Percentiles rank a stretch among this genome's conserved stretches.
Conservation (phyloP, 2,329 filamentous ascomycete species). For the Paramyrothecium roridum region DNA sequence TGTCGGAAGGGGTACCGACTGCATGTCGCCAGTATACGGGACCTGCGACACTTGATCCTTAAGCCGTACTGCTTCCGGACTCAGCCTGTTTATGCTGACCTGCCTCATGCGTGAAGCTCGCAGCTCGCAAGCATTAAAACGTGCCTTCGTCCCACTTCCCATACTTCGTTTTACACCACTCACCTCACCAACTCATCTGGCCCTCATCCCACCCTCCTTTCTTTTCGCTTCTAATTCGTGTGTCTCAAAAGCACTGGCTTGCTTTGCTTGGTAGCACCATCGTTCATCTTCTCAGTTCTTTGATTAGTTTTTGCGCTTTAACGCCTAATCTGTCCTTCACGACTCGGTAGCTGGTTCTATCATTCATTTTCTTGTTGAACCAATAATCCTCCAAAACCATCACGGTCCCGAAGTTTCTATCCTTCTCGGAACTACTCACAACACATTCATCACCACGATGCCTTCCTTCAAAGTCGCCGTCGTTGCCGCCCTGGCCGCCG, state of each 20-base stretch:
- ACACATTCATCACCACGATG: slow-evolving; percentile 25
- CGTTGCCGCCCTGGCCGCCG: slow-evolving; percentile 41
- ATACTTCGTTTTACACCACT: neutral
- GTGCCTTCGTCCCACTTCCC: neutral
- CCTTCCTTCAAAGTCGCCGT: slow-evolving; percentile 35
- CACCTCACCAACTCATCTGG: neutral
- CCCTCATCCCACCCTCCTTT: neutral
- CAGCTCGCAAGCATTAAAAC: neutral
- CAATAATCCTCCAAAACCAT: neutral
- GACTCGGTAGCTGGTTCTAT: neutral
- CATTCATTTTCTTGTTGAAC: neutral
- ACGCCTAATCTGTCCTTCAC: neutral
- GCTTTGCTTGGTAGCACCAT: slow-evolving; percentile 10
- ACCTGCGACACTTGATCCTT: neutral
- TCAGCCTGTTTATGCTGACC: neutral
- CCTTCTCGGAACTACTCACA: slow-evolving; percentile 7
- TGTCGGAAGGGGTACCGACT: neutral
- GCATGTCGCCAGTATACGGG: neutral
- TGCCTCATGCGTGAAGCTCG: neutral
- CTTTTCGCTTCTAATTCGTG: neutral
- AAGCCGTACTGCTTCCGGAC: neutral
- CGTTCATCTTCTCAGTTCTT: slow-evolving; percentile 5
- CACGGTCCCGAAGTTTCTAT: neutral
- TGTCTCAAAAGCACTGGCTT: slow-evolving; percentile 10
- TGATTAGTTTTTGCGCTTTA: neutral